Evolutionary conservation across 2,329 filamentous ascomycete species (phyloP).

Genomic region (Salinomyces thailandicus): DNA sequence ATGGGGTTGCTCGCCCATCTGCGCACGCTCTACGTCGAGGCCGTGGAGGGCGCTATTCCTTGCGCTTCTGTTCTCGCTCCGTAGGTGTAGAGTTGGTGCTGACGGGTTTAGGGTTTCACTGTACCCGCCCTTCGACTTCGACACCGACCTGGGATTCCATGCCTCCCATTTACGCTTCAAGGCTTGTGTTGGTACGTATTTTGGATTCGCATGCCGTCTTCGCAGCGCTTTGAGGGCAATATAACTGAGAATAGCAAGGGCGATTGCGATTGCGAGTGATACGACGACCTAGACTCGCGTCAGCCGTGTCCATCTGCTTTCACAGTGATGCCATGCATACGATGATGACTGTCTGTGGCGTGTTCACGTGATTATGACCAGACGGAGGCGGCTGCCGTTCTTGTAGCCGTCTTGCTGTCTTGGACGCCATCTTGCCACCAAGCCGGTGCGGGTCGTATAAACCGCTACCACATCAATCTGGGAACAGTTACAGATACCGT

Average conservation of each 20-base stretch:
- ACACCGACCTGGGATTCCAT: constrained; percentile 20
- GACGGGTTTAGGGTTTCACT: constrained; percentile 17
- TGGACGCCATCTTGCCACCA: neutral
- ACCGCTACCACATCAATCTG: no score
- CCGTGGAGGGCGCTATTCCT: constrained; percentile 14
- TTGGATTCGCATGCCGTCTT: constrained; percentile 17
- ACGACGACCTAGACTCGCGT: constrained; percentile 9
- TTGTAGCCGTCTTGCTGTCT: neutral
- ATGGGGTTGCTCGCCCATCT: constrained; percentile 13
- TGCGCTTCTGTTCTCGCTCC: constrained; percentile 15
- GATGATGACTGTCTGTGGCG: neutral
- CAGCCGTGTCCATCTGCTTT: neutral
- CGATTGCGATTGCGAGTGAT: constrained; percentile 8
- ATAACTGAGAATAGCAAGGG: constrained; percentile 9
- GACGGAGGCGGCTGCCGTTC: neutral
- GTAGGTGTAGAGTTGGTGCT: constrained; percentile 17
- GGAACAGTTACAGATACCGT: no score
- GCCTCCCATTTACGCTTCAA: constrained; percentile 25
- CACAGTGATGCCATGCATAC: neutral
- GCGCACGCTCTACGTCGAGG: constrained; percentile 15
- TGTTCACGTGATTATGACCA: neutral
- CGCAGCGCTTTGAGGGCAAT: constrained; percentile 14
- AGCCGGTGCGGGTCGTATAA: no score
- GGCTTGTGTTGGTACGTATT: constrained; percentile 22
- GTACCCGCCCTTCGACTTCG: constrained; percentile 20